Percentiles rank a stretch among this genome's conserved stretches.
Evolutionary conservation across 129 eudicot genomes (phyloP).

Genomic region (Flaveria robusta): DNA sequence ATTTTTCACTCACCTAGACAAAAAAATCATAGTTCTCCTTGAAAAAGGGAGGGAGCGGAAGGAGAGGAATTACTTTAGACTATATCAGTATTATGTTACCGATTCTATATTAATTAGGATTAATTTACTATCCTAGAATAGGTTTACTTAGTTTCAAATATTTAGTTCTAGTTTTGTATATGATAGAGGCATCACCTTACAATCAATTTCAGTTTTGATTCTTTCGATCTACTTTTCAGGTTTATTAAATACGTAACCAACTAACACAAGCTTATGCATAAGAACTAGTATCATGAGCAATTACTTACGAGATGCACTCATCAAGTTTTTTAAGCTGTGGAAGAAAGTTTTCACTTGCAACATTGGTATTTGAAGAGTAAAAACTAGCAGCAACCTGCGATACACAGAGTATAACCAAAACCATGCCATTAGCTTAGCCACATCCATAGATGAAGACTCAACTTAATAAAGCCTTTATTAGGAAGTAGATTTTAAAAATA

Average conservation of each 20-base stretch:
- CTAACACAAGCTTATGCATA: background rate
- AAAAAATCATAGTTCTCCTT: background rate
- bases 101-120: too few relatives aligned
- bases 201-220: background rate
- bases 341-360: slow-evolving; percentile 71
- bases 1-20: background rate
- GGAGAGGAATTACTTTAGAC: too few relatives aligned
- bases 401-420: slow-evolving; percentile 6
- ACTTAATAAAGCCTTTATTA: background rate
- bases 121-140: too few relatives aligned
- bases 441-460: slow-evolving; percentile 6
- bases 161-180: background rate
- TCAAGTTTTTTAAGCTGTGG: slow-evolving; percentile 87
- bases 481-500: slow-evolving; percentile 11
- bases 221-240: background rate
- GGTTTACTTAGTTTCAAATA: too few relatives aligned
- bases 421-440: slow-evolving; percentile 16
- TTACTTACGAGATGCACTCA: slow-evolving; percentile 89
- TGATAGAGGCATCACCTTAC: background rate
- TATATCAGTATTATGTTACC: too few relatives aligned
- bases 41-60: background rate
- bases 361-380: slow-evolving; percentile 83
- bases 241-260: background rate
- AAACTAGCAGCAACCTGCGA: slow-evolving; percentile 89
- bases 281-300: background rate